Evolutionary conservation across 31 red algal species (phyloP).

Genomic region (Pterothamnion heteromorphum): DNA sequence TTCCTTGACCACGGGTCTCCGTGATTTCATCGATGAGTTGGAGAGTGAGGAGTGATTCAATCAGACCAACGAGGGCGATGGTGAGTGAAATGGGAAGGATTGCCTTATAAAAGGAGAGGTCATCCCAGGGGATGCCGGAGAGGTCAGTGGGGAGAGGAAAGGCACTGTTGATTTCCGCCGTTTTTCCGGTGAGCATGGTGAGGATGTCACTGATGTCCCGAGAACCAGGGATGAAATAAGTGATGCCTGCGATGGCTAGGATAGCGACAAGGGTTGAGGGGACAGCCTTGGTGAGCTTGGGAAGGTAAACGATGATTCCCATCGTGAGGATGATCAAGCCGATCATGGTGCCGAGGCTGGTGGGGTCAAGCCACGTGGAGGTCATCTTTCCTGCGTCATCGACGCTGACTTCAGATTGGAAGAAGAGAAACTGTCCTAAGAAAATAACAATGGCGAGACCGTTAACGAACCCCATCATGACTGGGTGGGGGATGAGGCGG

Average conservation of each 20-base stretch:
- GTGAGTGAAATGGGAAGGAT: constrained; percentile 25
- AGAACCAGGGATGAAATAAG: background rate
- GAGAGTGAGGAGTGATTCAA: constrained; percentile 54
- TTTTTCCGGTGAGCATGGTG: background rate
- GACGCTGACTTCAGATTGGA: background rate
- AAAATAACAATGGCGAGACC: constrained; percentile 53
- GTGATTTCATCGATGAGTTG: constrained; percentile 54
- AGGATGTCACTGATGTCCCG: background rate
- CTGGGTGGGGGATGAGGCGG: constrained; percentile 53
- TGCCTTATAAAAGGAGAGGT: background rate
- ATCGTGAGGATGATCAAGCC: background rate
- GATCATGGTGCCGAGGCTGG: constrained; percentile 12
- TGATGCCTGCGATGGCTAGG: background rate
- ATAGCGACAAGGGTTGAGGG: constrained; percentile 40
- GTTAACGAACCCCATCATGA: constrained; percentile 59
- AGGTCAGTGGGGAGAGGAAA: background rate
- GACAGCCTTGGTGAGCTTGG: constrained; percentile 38
- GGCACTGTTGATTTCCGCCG: background rate
- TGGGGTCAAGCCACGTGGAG: background rate
- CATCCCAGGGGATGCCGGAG: constrained; percentile 2
- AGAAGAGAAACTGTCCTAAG: background rate
- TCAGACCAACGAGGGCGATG: constrained; percentile 49
- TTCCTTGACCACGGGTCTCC: constrained; percentile 27
- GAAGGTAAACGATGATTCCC: constrained; percentile 1
- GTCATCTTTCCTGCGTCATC: background rate